Conservation (phyloP, 345 rosid species). For the Nephelium lappaceum region DNA sequence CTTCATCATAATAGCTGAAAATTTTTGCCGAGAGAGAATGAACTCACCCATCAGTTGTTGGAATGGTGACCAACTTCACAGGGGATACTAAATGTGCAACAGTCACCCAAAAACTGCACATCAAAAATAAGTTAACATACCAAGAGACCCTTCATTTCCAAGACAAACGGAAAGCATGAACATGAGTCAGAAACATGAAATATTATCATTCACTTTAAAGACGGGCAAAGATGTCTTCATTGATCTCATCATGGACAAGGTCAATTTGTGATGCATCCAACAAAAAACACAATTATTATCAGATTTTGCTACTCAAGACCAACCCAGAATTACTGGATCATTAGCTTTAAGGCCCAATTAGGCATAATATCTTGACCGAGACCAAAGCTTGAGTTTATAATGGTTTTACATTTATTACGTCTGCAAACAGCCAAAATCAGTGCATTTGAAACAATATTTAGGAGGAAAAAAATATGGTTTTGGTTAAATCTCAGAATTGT, state of each 20-base stretch:
- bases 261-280: not conserved
- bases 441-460: not conserved
- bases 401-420: not conserved
- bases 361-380: not conserved
- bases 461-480: not conserved
- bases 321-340: not conserved
- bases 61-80: constrained; percentile 25
- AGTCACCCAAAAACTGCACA: constrained; percentile 38
- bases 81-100: constrained; percentile 21
- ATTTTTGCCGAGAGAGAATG: not conserved
- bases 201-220: not conserved
- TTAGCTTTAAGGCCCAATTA: not conserved
- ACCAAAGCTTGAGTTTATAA: not conserved
- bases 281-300: not conserved
- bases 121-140: constrained; percentile 4
- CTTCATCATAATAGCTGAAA: too few species aligned
- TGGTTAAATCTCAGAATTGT: not conserved
- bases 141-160: constrained; percentile 9
- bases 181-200: constrained; percentile 7
- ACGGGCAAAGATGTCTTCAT: not conserved
- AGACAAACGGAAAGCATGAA: not conserved
- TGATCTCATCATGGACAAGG: not conserved
- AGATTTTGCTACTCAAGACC: constrained; percentile 2
- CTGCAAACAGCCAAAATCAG: not conserved
- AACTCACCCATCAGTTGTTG: constrained; percentile 39